Evolutionary conservation across 805 yeast genomes (phyloP).

Genomic region (Hanseniaspora nectarophila): DNA sequence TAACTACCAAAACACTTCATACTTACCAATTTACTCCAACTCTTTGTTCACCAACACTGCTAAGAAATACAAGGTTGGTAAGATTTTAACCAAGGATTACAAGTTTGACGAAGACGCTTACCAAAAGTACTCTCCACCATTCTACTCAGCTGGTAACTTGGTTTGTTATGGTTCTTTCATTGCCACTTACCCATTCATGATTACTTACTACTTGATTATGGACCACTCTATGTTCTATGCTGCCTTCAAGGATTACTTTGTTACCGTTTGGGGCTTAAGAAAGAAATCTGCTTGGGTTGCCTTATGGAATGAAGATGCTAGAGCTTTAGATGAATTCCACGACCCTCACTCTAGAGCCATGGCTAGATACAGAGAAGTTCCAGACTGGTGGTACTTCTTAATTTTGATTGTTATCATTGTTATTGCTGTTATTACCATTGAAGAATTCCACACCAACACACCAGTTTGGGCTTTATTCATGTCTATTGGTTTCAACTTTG

Average conservation of each 20-base stretch:
- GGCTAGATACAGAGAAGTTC: slow-evolving; percentile 47
- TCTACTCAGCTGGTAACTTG: too few species aligned
- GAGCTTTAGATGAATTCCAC: slow-evolving; percentile 23
- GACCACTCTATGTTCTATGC: slow-evolving; percentile 34
- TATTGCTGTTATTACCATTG: slow-evolving; percentile 30
- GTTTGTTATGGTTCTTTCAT: too few species aligned
- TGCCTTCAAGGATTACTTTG: slow-evolving; percentile 28
- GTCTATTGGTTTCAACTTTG: slow-evolving; percentile 40
- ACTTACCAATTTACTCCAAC: too few species aligned
- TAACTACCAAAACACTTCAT: too few species aligned
- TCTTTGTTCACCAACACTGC: too few species aligned
- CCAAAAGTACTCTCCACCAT: too few species aligned
- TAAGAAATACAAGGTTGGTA: too few species aligned
- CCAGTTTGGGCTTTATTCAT: slow-evolving; percentile 56
- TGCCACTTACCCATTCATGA: too few species aligned
- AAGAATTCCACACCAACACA: slow-evolving; percentile 40
- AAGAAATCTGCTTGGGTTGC: slow-evolving; percentile 19
- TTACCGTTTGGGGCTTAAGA: slow-evolving; percentile 16
- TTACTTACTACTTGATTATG: slow-evolving; percentile 35
- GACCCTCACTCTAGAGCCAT: slow-evolving; percentile 52
- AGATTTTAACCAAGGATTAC: too few species aligned
- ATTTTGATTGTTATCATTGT: slow-evolving; percentile 35
- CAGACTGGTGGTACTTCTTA: slow-evolving; percentile 45
- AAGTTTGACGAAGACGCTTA: too few species aligned
- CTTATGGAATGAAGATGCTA: slow-evolving; percentile 27